Evolutionary conservation across 225 moss, liverwort and hornwort genomes (phyloP).

Genomic region (Straminergon stramineum): DNA sequence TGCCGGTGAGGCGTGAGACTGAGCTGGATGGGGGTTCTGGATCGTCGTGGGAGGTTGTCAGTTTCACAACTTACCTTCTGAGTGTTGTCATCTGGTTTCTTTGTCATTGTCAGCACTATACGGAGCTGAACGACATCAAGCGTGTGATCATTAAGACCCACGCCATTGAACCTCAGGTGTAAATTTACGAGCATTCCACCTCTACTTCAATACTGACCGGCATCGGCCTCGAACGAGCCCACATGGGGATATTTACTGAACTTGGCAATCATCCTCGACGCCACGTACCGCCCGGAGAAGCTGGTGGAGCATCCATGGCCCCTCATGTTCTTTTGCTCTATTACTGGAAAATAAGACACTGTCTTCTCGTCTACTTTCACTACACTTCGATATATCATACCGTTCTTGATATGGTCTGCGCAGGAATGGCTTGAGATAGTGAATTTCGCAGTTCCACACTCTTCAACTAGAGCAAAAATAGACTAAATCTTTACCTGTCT

Average conservation of each 20-base stretch:
- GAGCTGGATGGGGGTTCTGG: too few species aligned
- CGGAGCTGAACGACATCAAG: slow-evolving; percentile 86
- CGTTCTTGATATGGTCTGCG: too few species aligned
- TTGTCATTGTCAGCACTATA: slow-evolving; percentile 58
- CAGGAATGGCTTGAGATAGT: background rate
- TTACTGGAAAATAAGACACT: background rate
- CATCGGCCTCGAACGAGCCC: slow-evolving; percentile 81
- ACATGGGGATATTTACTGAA: slow-evolving; percentile 93
- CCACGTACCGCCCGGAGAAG: slow-evolving; percentile 74
- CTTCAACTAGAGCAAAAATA: background rate
- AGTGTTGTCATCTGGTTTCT: background rate
- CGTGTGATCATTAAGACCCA: slow-evolving; percentile 89
- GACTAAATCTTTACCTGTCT: background rate
- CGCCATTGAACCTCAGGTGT: slow-evolving; percentile 84
- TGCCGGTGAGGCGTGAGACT: too few species aligned
- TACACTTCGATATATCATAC: background rate
- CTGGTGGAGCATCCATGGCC: slow-evolving; percentile 54
- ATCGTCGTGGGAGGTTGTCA: too few species aligned
- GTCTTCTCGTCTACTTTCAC: background rate
- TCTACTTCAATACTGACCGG: slow-evolving; percentile 20
- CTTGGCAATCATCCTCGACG: slow-evolving; percentile 78
- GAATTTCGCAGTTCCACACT: background rate
- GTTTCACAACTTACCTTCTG: background rate
- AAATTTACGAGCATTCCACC: background rate
- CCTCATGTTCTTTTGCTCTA: background rate